Base-by-base conservation (phyloP, 2,329 filamentous ascomycete species). In the Sporothrix variecibatus region DNA sequence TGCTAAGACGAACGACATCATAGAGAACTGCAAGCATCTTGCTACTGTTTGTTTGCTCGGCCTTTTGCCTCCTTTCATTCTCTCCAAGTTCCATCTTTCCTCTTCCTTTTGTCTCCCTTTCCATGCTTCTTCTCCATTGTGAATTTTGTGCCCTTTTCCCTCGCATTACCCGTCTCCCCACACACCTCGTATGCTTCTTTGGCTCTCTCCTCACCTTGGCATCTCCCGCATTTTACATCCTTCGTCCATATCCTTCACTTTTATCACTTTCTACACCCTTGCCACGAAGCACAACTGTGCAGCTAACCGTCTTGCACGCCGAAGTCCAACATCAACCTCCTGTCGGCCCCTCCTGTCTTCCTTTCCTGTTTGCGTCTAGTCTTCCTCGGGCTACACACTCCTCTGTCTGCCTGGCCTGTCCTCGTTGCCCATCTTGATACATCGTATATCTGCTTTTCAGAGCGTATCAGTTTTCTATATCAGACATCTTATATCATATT, bases 401-500 rank as follows among this genome's bases (percentile, higher is more conserved):
- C 62, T 65, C 38, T 67, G 34, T 12, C 23, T 67, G 11, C 7
- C 2, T 40, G 38, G 26, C 58, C 15, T 34, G 31, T n/a, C 60
- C 34, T 40, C 38, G 34, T 65, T 43, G 43, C 11, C 23, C n/a
- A 12, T 34, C 51, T 51, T 23, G 43, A 51, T 34, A n/a, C 8
- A n/a, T 51, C 31, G 40, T 68, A 17, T 51, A 8, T 34, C 23
- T 51, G 17, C 4, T 34, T 26, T 51, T 26, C 38, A 12, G 43
- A 49, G 43, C 43, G 58, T 40, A 62, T 38, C 17, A 4, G 17
- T 60, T 60, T 28, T 31, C n/a, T 60, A n/a, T 43, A 28, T 68
- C 28, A 51, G 15, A 51, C 40, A 34, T 51, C 65, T 15, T 15
- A 68, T 68, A 34, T 51, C 65, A 68, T 28, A 34, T 68, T 68